Conservation (phyloP, 768 basidiomycete genomes). For the Gloeostereum incarnatum region DNA sequence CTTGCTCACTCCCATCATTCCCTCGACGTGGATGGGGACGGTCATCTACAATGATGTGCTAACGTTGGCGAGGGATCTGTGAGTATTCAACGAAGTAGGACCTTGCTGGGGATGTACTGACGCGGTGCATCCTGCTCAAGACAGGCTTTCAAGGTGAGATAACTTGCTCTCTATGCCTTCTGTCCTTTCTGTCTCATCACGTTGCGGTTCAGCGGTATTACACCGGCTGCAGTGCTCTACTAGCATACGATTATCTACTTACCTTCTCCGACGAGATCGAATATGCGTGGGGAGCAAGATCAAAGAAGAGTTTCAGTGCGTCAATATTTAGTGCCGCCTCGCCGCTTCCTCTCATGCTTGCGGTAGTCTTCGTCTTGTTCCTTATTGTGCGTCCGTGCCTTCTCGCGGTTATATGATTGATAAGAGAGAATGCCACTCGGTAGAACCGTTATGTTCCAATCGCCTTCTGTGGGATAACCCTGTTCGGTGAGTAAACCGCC, state of each 20-base stretch:
- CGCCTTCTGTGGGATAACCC: conserved; percentile 16
- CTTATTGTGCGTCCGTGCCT: conserved; percentile 7
- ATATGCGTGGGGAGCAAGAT: conserved; percentile 1
- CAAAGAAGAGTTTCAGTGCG: conserved; percentile 3
- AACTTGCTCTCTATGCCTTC: not conserved
- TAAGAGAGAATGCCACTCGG: not conserved
- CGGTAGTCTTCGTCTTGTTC: conserved; percentile 12
- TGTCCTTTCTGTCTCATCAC: not conserved
- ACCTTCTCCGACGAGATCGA: conserved; percentile 2
- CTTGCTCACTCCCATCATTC: no score
- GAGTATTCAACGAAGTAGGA: not conserved
- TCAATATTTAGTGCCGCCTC: not conserved
- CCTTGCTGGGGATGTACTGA: not conserved
- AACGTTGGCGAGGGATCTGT: conserved; percentile 2
- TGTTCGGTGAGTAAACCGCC: conserved; percentile 15
- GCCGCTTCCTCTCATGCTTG: conserved; percentile 2
- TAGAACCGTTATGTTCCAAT: conserved; percentile 18
- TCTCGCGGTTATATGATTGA: not conserved
- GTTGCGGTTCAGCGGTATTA: conserved; percentile 2
- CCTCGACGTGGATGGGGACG: no score
- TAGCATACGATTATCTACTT: conserved; percentile 5
- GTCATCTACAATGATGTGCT: conserved; percentile 6
- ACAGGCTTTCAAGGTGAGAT: conserved; percentile 2
- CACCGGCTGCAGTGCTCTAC: conserved; percentile 2
- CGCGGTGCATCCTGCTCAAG: not conserved